phyloP scores from a whole-genome alignment of 108 stramenopile species.

The Fragilariopsis cylindrus region DNA sequence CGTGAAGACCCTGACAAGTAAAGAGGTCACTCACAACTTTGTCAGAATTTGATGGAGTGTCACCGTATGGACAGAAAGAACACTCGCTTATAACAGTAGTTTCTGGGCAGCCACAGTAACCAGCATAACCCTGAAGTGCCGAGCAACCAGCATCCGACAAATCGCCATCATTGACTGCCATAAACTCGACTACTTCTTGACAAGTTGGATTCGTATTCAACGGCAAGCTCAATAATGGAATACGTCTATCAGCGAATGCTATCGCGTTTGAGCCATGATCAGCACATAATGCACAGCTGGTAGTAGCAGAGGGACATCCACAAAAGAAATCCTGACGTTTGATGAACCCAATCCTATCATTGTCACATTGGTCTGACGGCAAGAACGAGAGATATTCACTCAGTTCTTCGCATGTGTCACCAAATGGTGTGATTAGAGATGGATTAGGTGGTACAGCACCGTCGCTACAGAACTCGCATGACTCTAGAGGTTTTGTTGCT shows the following conservation, averaged over 20 bases:
- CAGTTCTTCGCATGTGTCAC: slow-evolving; percentile 23
- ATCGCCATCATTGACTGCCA: slow-evolving; percentile 21
- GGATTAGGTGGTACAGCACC: slow-evolving; percentile 3
- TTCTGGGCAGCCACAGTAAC: slow-evolving; percentile 30
- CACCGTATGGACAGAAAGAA: slow-evolving; percentile 34
- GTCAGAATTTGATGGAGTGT: slow-evolving; percentile 7
- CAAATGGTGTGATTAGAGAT: slow-evolving; percentile 7
- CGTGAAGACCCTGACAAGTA: slow-evolving; percentile 23
- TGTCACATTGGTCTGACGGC: slow-evolving; percentile 13
- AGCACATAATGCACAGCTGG: slow-evolving; percentile 12
- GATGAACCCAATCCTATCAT: slow-evolving; percentile 11
- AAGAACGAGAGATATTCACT: slow-evolving; percentile 17
- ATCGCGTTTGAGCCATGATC: slow-evolving; percentile 16
- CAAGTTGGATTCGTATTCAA: slow-evolving; percentile 31
- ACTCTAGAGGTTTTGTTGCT: slow-evolving; percentile 6
- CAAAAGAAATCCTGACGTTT: slow-evolving; percentile 11
- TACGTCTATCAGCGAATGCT: slow-evolving; percentile 13
- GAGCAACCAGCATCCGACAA: slow-evolving; percentile 3
- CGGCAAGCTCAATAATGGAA: slow-evolving; percentile 27
- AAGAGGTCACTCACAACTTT: slow-evolving; percentile 12
- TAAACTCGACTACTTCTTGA: slow-evolving; percentile 21
- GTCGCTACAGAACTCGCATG: slow-evolving; percentile 10
- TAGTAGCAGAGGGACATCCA: slow-evolving; percentile 6
- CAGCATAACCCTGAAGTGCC: slow-evolving; percentile 20
- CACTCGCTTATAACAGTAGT: slow-evolving; percentile 2